phyloP scores from a whole-genome alignment of 2,329 filamentous ascomycete genomes.

The Trichoderma guizhouense region DNA sequence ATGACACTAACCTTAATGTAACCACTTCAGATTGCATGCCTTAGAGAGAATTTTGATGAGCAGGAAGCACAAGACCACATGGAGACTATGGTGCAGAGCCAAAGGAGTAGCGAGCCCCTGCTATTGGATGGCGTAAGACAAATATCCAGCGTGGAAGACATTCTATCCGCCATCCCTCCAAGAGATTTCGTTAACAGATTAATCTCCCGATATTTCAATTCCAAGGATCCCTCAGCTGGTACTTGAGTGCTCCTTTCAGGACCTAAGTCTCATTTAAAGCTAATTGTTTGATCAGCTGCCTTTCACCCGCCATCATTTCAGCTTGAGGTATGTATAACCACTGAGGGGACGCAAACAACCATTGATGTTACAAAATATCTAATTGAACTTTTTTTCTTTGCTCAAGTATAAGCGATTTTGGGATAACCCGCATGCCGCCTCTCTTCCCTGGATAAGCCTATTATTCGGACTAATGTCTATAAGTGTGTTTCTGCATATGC shows the following conservation, averaged over 20 bases:
- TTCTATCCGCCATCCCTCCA: background rate
- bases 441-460: background rate
- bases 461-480: background rate
- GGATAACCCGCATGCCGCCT: background rate
- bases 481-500: background rate
- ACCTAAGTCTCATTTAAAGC: background rate
- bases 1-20: background rate
- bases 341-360: background rate
- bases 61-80: background rate
- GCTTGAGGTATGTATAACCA: background rate
- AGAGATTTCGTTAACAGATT: background rate
- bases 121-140: background rate
- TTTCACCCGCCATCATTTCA: background rate
- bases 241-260: background rate
- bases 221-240: background rate
- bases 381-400: background rate
- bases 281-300: background rate
- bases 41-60: background rate
- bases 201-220: background rate
- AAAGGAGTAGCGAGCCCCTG: background rate
- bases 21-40: background rate
- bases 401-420: background rate
- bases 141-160: background rate
- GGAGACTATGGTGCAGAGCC: background rate
- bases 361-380: background rate